Evolutionary conservation across 1,284 basidiomycete species (phyloP).

Genomic region (Pseudomicrostroma phylloplanum): DNA sequence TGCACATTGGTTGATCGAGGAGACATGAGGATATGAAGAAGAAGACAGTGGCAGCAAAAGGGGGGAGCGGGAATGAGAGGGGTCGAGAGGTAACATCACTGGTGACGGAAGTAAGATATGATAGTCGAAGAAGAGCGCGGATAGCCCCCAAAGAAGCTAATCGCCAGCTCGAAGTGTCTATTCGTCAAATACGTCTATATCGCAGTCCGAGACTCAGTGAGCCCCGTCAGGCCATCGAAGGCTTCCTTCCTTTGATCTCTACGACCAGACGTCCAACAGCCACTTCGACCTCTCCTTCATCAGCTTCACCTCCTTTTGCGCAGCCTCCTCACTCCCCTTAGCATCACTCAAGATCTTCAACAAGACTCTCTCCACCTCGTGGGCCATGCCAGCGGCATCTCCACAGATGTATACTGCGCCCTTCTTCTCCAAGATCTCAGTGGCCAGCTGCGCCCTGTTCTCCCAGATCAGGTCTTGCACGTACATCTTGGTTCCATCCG

Average conservation of each 20-base stretch:
- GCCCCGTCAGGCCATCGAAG: too few relatives aligned
- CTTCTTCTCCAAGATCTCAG: constrained; percentile 84
- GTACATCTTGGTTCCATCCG: constrained; percentile 91
- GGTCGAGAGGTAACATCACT: too few relatives aligned
- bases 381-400: constrained; percentile 93
- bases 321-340: constrained; percentile 12
- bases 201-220: too few relatives aligned
- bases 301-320: constrained; percentile 47
- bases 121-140: too few relatives aligned
- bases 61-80: too few relatives aligned
- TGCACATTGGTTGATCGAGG: too few relatives aligned
- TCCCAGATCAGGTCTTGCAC: constrained; percentile 68
- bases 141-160: too few relatives aligned
- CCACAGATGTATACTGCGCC: constrained; percentile 73
- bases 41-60: too few relatives aligned
- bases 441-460: constrained; percentile 60
- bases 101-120: too few relatives aligned
- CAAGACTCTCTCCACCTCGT: constrained; percentile 82
- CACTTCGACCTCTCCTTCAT: constrained; percentile 83
- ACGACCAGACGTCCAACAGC: constrained; percentile 35
- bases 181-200: too few relatives aligned
- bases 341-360: constrained; percentile 70
- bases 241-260: not conserved
- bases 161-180: too few relatives aligned
- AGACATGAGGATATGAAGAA: too few relatives aligned